Evolutionary conservation across 2,329 filamentous ascomycete genomes (phyloP), one percentile per base, ranked within the genome.

Genomic region (Epichloe coenophiala): DNA sequence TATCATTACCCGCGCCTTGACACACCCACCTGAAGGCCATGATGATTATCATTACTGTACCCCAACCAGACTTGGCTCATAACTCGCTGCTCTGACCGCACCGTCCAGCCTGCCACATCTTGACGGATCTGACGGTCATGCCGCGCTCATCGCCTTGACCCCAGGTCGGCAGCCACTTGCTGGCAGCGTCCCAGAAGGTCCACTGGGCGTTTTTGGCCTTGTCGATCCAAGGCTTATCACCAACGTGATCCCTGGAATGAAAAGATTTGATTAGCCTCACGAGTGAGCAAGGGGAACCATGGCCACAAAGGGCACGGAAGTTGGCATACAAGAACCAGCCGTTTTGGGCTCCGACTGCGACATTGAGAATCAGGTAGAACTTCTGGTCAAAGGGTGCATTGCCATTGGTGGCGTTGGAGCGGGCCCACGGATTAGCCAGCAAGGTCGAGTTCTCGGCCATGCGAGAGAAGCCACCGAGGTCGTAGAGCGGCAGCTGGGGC

Each of bases 341-440:
- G 50, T 72, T 75, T 6, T 61, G 70, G 39, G 65, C 62, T 2
- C 74, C 74, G 36, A 76, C 71, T 0, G 73, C 74, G 1, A 77
- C 72, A 55, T 74, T 74, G 27, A 77, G 58, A 37, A 76, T 71
- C 15, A 77, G 63, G 54, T 72, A 75, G 55, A 77, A 77, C 1
- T 63, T 57, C 56, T 75, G 68, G 57, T 77, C 74, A 58, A 77
- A 77, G 0, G 74, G 74, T 3, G 74, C 70, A 52, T 71, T 74
- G 39, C 60, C 59, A 6, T 60, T 63, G 8, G 62, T 61, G n/a
- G 63, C 61, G 3, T 59, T 64, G 13, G 64, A 66, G 6, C 60
- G 53, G 3, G 57, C 60, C 73, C 74, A 76, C 1, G 73, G 73
- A 54, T 76, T 66, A 3, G 61, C 59, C 12, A 69, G 56, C 0